A percentile compares a stretch with the other conserved stretches of the same genome.
Conservation (phyloP, 768 basidiomycete species). For the Lactarius vividus region DNA sequence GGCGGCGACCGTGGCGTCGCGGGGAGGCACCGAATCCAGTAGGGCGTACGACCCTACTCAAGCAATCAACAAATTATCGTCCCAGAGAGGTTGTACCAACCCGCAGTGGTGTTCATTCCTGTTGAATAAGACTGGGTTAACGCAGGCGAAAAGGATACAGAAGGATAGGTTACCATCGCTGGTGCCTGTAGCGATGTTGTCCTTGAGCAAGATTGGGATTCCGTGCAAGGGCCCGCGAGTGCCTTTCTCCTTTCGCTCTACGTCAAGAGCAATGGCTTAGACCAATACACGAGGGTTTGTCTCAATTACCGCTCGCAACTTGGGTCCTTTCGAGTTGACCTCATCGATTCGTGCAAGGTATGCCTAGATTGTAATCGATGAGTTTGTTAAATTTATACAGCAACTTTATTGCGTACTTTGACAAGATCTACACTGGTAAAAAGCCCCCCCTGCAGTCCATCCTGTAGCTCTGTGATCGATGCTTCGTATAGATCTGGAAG, state of each 20-base stretch:
- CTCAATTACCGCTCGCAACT: conserved; percentile 58
- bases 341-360: conserved; percentile 67
- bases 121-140: not conserved
- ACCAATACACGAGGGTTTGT: conserved; percentile 50
- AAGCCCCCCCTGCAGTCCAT: conserved; percentile 45
- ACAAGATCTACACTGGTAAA: conserved; percentile 64
- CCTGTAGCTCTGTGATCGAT: conserved; percentile 52
- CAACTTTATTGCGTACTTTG: conserved; percentile 40
- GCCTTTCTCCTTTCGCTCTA: conserved; percentile 42
- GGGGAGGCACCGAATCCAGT: conserved; percentile 35
- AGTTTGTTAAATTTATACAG: not conserved
- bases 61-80: not conserved
- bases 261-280: conserved; percentile 51
- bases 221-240: conserved; percentile 52
- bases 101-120: conserved; percentile 41
- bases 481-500: conserved; percentile 61
- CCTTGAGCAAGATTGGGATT: conserved; percentile 53
- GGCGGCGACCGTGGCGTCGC: conserved; percentile 35
- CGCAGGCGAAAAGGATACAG: not conserved
- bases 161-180: conserved; percentile 31
- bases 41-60: conserved; percentile 36
- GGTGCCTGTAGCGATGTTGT: conserved; percentile 38
- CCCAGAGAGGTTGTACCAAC: conserved; percentile 14
- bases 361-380: conserved; percentile 40
- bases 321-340: conserved; percentile 60